Evolutionary conservation across 129 eudicot genomes (phyloP), one percentile per base, ranked within the genome.

Genomic region (Artemisia argyi): DNA sequence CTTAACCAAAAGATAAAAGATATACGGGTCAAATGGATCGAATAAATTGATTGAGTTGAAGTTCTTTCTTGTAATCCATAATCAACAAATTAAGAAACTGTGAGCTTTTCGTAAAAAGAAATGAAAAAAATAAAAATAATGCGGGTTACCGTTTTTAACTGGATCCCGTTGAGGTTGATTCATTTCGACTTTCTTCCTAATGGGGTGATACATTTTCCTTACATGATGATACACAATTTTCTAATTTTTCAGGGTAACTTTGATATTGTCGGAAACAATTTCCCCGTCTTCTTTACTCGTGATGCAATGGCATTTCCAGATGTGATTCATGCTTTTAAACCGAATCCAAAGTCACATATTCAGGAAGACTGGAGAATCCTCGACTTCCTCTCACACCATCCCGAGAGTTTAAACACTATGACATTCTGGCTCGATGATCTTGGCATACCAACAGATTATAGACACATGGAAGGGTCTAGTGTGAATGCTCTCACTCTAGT

Each of bases 261-360:
- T 61, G 94, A 88, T 61, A 20, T 88, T 60, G 94, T 88, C 53
- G 94, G 94, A 73, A 88, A 88, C 85, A 88, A 88, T 69, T 84
- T 88, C 82, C 94, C 94, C 0, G 90, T 88, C 20, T 88, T 88
- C 65, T 88, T 88, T 16, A 61, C 81, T 30, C 88, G 88, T 14
- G 90, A 88, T 22, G 90, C 85, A 22, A 88, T 88, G 94, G 81
- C 81, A 35, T 88, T 88, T 71, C 94, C 94, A 2, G 90, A 88
- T 28, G 76, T 88, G 82, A 81, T 88, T 24, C 94, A 88, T 56
- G 89, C 94, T 11, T 61, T 88, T 15, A 88, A 88, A 59, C 94
- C 94, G 14, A 88, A 88, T 66, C 94, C 94, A 1, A 85, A 88
- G 62, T 82, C 94, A 8, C 90, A 88, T 78, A 82, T 88, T 61